Evolutionary conservation across 2,329 filamentous ascomycete species (phyloP), one percentile per base, ranked within the genome.

Genomic region (Colletotrichum orbiculare): DNA sequence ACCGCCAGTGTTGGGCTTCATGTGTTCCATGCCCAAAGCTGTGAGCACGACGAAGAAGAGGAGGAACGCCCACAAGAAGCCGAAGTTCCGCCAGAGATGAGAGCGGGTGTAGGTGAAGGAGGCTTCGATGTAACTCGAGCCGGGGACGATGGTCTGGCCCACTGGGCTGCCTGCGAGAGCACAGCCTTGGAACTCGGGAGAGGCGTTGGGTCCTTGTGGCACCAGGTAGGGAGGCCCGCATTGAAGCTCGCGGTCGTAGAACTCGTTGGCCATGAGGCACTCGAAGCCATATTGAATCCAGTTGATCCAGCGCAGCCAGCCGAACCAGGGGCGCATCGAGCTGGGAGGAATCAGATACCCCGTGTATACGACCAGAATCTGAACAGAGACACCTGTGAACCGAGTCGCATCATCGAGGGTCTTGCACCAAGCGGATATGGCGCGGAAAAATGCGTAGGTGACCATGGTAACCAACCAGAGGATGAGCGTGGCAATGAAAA

Each of bases 211-310:
- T 0, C 83, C 79, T 15, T 79, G 72, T 0, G 87, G 87, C 1
- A 89, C 83, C 34, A 89, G 76, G 57, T 80, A 85, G 0, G 86
- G 84, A 2, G 82, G 72, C 2, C 80, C 80, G 68, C 88, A 91
- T 61, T 82, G 71, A 35, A 90, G 81, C 2, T 83, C 74, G 5
- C 85, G 81, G 25, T 81, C 79, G 59, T 84, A 69, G 82, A 84
- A 84, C 69, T 93, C 90, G 68, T 91, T 93, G 0, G 87, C 75
- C 67, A 92, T 78, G 5, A 92, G 85, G 2, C 85, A 86, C 73
- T 92, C 90, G 69, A 91, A 92, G 1, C 85, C 83, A 70, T 91
- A 92, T 0, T 78, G 71, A 4, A 70, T 72, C 0, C 83, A 83
- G 60, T 85, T 85, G 66, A 85, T 73, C 59, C 83, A 87, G 67